phyloP scores from a whole-genome alignment of 768 basidiomycete species.

The Crassisporium funariophilum region DNA sequence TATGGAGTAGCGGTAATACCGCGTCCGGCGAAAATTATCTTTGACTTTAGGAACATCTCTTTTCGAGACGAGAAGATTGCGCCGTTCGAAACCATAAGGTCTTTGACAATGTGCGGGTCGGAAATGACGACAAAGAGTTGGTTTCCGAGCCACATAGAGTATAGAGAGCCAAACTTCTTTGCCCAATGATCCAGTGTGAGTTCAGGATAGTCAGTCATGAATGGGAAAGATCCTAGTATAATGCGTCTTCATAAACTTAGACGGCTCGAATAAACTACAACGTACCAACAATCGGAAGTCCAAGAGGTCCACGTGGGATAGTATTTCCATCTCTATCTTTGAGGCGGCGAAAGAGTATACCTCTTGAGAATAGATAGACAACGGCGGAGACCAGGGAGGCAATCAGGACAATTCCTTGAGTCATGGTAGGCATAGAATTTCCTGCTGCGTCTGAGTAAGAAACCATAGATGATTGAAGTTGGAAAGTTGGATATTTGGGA shows the following conservation, averaged over 20 bases:
- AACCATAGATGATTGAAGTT: too few relatives aligned
- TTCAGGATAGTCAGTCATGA: constrained; percentile 45
- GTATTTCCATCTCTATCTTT: constrained; percentile 9
- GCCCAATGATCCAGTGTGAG: constrained; percentile 44
- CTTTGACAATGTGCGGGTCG: constrained; percentile 45
- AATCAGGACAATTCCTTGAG: too few relatives aligned
- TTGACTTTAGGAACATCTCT: constrained; percentile 45
- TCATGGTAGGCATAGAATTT: too few relatives aligned
- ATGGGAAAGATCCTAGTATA: constrained; percentile 36
- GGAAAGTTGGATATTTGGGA: too few relatives aligned
- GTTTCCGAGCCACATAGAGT: constrained; percentile 48
- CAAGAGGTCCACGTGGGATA: constrained; percentile 12
- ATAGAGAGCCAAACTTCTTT: constrained; percentile 44
- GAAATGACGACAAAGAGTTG: too few relatives aligned
- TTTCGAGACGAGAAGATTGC: constrained; percentile 50
- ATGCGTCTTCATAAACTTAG: neutral
- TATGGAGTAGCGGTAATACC: constrained; percentile 48
- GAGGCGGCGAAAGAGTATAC: neutral
- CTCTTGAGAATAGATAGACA: constrained; percentile 2
- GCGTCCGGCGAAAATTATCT: constrained; percentile 44
- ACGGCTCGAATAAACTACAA: too few relatives aligned
- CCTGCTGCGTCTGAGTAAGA: too few relatives aligned
- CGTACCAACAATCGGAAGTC: constrained; percentile 7
- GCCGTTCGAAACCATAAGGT: constrained; percentile 47
- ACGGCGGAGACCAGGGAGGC: constrained; percentile 2